Percentiles rank a stretch among this genome's conserved stretches.
Evolutionary conservation across 192 early-diverging fungal species (phyloP).

Genomic region (Diversispora eburnea): DNA sequence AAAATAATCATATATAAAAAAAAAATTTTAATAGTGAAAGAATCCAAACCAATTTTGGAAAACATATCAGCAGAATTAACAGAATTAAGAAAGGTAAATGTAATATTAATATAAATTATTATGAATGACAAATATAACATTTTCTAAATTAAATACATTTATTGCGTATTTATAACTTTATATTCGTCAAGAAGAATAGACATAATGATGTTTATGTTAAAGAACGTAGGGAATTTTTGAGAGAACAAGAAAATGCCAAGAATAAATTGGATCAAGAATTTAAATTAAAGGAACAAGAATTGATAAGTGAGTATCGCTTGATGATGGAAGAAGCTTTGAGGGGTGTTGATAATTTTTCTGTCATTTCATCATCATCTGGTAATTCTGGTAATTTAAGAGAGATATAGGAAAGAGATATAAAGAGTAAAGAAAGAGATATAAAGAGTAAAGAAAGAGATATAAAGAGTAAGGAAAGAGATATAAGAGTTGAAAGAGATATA

Average conservation of each 20-base stretch:
- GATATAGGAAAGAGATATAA: no score
- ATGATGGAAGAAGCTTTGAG: constrained; percentile 10
- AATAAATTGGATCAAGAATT: constrained; percentile 10
- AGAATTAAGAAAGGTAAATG: no score
- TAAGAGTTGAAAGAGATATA: no score
- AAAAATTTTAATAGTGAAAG: no score
- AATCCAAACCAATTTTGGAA: no score
- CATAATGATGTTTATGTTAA: constrained; percentile 1
- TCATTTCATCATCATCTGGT: no score
- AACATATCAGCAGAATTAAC: no score
- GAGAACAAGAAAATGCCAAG: not conserved
- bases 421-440: no score
- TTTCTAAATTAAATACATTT: not conserved
- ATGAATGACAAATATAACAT: not conserved
- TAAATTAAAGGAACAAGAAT: constrained; percentile 1
- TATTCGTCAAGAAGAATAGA: not conserved
- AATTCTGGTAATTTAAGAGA: no score
- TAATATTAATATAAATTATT: not conserved
- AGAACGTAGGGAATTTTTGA: constrained; percentile 9
- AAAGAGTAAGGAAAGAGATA: no score
- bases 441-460: no score
- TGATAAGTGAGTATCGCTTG: constrained; percentile 15
- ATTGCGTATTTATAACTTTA: not conserved
- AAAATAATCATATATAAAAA: not conserved
- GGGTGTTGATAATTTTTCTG: not conserved